Evolutionary conservation across 306 rosid genomes (phyloP).

Genomic region (Erythrophleum fordii): DNA sequence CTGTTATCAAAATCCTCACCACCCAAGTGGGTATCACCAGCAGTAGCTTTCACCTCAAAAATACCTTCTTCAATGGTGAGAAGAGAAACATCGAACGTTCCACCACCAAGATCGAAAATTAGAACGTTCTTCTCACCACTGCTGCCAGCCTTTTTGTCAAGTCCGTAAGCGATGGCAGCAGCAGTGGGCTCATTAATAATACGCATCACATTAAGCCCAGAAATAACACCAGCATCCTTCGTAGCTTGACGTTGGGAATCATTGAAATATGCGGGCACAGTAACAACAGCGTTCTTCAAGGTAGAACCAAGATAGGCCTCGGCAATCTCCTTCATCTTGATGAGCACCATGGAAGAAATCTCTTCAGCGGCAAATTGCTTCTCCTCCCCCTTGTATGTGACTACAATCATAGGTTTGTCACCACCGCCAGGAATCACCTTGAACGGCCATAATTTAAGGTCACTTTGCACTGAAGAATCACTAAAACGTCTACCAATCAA

Average conservation of each 20-base stretch:
- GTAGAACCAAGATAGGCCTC: slow-evolving; percentile 57
- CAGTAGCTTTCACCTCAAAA: slow-evolving; percentile 59
- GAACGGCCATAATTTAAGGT: slow-evolving; percentile 61
- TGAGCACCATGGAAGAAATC: slow-evolving; percentile 63
- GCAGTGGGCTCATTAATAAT: slow-evolving; percentile 63
- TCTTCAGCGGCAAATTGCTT: slow-evolving; percentile 60
- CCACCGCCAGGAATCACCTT: slow-evolving; percentile 58
- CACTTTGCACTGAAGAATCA: slow-evolving; percentile 52
- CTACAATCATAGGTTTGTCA: slow-evolving; percentile 61
- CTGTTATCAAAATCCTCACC: slow-evolving; percentile 69
- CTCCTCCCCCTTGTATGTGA: slow-evolving; percentile 56
- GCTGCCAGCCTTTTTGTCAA: slow-evolving; percentile 53
- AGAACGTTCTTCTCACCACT: slow-evolving; percentile 54
- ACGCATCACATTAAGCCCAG: slow-evolving; percentile 62
- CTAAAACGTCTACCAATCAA: slow-evolving; percentile 54
- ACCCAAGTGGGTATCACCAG: slow-evolving; percentile 70
- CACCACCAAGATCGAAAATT: slow-evolving; percentile 64
- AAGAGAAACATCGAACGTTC: slow-evolving; percentile 60
- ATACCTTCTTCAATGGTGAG: slow-evolving; percentile 63
- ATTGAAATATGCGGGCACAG: slow-evolving; percentile 63
- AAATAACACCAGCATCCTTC: slow-evolving; percentile 60
- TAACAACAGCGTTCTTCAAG: slow-evolving; percentile 54
- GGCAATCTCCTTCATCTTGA: slow-evolving; percentile 62
- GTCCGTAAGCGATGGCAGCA: slow-evolving; percentile 65
- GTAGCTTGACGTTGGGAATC: slow-evolving; percentile 69